Evolutionary conservation across 495 filamentous ascomycete genomes (phyloP).

Genomic region (Penicillium daleae): DNA sequence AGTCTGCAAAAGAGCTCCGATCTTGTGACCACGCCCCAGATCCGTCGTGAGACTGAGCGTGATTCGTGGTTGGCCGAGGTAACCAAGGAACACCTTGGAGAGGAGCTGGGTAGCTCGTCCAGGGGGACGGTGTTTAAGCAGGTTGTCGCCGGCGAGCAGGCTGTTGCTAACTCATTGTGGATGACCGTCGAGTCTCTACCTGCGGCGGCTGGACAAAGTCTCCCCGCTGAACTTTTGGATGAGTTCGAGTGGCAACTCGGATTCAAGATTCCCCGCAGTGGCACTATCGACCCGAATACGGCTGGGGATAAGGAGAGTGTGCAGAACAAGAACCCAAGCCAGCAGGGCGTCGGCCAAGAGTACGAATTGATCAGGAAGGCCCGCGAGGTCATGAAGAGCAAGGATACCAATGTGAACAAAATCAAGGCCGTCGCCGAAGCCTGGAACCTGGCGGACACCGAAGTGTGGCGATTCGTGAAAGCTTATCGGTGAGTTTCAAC

Average conservation of each 20-base stretch:
- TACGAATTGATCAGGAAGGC: slow-evolving; percentile 65
- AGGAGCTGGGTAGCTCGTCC: slow-evolving; percentile 59
- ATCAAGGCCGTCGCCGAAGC: slow-evolving; percentile 73
- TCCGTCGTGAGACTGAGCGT: slow-evolving; percentile 75
- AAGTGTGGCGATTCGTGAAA: slow-evolving; percentile 88
- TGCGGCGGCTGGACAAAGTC: slow-evolving; percentile 44
- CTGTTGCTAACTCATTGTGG: slow-evolving; percentile 70
- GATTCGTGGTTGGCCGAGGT: slow-evolving; percentile 78
- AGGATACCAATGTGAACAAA: slow-evolving; percentile 33
- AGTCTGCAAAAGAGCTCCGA: slow-evolving; percentile 59
- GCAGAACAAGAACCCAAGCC: slow-evolving; percentile 47
- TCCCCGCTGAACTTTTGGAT: slow-evolving; percentile 48
- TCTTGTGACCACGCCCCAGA: slow-evolving; percentile 63
- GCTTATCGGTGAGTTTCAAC: slow-evolving; percentile 57
- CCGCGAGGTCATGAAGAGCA: slow-evolving; percentile 52
- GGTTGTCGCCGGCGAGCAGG: slow-evolving; percentile 68
- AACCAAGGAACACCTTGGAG: slow-evolving; percentile 69
- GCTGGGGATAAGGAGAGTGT: slow-evolving; percentile 53
- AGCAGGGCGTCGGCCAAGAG: slow-evolving; percentile 56
- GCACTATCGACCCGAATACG: slow-evolving; percentile 54
- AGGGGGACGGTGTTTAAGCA: slow-evolving; percentile 81
- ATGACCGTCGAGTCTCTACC: slow-evolving; percentile 71
- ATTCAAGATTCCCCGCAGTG: slow-evolving; percentile 70
- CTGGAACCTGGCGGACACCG: slow-evolving; percentile 92
- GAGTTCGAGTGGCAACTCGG: slow-evolving; percentile 90